These are phyloP conservation scores for Debaryomyces singareniensis DNA, from an alignment of 1,139 yeast species.

Conservation along the genomic window DNA sequence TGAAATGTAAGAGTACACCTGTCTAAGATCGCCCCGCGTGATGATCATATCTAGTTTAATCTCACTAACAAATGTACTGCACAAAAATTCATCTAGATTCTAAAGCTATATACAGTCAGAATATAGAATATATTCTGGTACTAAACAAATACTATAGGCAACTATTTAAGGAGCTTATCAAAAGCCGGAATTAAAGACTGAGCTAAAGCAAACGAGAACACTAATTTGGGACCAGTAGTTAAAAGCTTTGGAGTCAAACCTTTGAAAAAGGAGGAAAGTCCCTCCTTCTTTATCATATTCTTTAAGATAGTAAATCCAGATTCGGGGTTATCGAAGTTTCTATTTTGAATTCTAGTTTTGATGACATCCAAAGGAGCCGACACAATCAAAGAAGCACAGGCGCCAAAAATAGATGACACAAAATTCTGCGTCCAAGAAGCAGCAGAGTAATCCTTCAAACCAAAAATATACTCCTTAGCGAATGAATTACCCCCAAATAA, in stretches of 20 bases:
- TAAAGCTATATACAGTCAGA: conserved; percentile 2
- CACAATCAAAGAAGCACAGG: conserved; percentile 92
- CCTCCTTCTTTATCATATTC: conserved; percentile 90
- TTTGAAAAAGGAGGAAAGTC: conserved; percentile 86
- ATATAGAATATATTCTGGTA: not conserved
- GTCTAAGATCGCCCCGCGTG: no score
- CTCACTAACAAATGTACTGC: no score
- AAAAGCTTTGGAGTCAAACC: conserved; percentile 94
- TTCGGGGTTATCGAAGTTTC: conserved; percentile 92
- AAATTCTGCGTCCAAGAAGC: conserved; percentile 97
- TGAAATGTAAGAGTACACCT: no score
- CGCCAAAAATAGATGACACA: conserved; percentile 95
- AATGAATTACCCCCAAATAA: conserved; percentile 98
- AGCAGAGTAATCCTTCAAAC: conserved; percentile 73
- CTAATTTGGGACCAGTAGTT: conserved; percentile 97
- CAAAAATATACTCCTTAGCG: conserved; percentile 92
- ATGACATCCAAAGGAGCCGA: conserved; percentile 98
- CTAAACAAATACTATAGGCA: not conserved
- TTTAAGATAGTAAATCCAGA: conserved; percentile 87
- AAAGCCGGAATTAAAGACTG: conserved; percentile 95
- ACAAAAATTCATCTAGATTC: conserved; percentile 2
- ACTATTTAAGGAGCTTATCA: conserved; percentile 53
- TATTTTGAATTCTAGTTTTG: conserved; percentile 96
- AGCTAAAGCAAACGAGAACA: conserved; percentile 93
- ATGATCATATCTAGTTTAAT: not conserved